A percentile compares a stretch with the other conserved stretches of the same genome.
Conservation (phyloP, 2,329 filamentous ascomycete genomes). For the Xylariales sp. region DNA sequence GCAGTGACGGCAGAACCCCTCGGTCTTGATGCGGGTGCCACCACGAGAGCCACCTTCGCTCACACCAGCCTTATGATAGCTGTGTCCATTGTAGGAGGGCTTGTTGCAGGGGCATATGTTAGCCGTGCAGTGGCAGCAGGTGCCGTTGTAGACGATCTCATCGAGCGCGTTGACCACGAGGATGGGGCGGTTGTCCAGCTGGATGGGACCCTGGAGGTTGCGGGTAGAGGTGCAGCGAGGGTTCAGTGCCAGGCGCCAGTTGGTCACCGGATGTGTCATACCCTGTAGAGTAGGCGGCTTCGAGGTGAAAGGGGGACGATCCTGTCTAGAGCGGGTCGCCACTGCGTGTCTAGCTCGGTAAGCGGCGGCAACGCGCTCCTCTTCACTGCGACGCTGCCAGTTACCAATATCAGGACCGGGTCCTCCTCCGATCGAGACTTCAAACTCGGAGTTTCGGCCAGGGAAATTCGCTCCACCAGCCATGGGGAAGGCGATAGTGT, state of each 20-base stretch:
- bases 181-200: conserved; percentile 2
- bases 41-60: background rate
- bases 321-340: no score
- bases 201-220: background rate
- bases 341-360: no score
- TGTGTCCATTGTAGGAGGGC: background rate
- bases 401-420: conserved; percentile 1
- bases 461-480: no score
- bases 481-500: no score
- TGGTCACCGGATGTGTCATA: no score
- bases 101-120: conserved; percentile 3
- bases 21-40: conserved; percentile 2
- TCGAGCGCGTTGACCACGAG: conserved; percentile 4
- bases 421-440: background rate
- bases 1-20: conserved; percentile 8
- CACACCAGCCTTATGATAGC: background rate
- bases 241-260: background rate
- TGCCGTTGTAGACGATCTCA: conserved; percentile 6
- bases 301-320: no score
- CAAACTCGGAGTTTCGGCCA: no score
- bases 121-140: conserved; percentile 6
- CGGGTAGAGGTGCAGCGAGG: conserved; percentile 2
- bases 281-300: no score
- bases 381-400: background rate
- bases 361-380: background rate